Conservation (phyloP, 306 rosid genomes). For the Urtica urens region DNA sequence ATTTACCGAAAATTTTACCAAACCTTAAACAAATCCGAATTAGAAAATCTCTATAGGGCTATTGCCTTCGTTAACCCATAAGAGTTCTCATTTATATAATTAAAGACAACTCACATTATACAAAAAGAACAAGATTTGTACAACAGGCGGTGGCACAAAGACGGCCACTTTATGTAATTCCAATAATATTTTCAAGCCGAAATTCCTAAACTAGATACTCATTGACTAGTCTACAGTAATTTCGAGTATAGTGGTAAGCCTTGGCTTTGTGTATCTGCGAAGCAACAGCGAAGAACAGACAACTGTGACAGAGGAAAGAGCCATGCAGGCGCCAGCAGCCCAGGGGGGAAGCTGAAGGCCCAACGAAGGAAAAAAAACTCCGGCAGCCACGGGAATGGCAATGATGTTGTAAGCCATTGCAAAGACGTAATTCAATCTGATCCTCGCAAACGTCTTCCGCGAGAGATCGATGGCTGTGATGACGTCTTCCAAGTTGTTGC, state of each 20-base stretch:
- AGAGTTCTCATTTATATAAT: no score
- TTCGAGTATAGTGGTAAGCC: constrained; percentile 70
- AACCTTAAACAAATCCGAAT: no score
- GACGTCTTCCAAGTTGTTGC: constrained; percentile 86
- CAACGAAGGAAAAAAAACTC: constrained; percentile 56
- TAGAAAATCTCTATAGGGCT: no score
- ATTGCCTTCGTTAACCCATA: background rate
- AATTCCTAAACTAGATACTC: background rate
- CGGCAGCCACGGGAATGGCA: constrained; percentile 89
- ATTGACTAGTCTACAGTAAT: constrained; percentile 60
- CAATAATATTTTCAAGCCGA: background rate
- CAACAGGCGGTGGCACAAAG: background rate
- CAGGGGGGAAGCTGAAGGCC: constrained; percentile 84
- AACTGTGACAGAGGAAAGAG: constrained; percentile 83
- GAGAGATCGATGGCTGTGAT: constrained; percentile 96
- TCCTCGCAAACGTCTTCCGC: constrained; percentile 70
- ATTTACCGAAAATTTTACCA: no score
- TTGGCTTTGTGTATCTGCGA: constrained; percentile 71
- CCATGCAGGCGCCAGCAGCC: constrained; percentile 99
- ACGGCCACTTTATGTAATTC: background rate
- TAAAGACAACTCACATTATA: no score
- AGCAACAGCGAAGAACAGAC: constrained; percentile 90
- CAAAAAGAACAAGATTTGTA: background rate
- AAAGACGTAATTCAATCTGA: constrained; percentile 65
- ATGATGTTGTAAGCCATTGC: constrained; percentile 87